Percentiles rank a stretch among this genome's conserved stretches.
These are phyloP conservation scores for Knoxia roxburghii DNA, from an alignment of 257 asterid genomes.

Conservation along the genomic window DNA sequence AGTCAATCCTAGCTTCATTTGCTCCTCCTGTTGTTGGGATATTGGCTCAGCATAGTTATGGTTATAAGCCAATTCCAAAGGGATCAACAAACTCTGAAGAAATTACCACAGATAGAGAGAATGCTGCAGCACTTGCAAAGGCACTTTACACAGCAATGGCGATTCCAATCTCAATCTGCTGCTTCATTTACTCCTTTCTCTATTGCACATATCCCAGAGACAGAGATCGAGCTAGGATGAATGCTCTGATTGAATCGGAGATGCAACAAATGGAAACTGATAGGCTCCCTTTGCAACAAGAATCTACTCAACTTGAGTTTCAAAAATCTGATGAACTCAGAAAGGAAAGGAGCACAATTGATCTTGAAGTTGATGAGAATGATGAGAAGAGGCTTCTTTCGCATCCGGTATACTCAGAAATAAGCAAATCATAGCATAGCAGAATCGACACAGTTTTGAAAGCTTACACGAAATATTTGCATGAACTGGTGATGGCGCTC, in stretches of 20 bases:
- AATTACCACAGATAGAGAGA: constrained; percentile 59
- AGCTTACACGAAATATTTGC: too few relatives aligned
- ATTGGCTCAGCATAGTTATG: constrained; percentile 59
- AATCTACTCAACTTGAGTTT: constrained; percentile 22
- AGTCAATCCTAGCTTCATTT: constrained; percentile 72
- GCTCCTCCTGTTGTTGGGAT: constrained; percentile 87
- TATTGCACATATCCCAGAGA: constrained; percentile 76
- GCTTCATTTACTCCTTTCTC: constrained; percentile 61
- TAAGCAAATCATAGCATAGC: constrained; percentile 16
- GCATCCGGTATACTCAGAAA: constrained; percentile 24
- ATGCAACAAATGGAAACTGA: constrained; percentile 43
- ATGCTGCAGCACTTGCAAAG: constrained; percentile 78
- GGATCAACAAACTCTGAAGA: constrained; percentile 33
- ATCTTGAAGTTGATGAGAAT: constrained; percentile 36
- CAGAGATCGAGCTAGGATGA: constrained; percentile 78
- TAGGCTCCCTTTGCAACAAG: constrained; percentile 22
- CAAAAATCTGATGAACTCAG: constrained; percentile 19
- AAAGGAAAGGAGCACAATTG: constrained; percentile 36
- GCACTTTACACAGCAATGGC: constrained; percentile 91
- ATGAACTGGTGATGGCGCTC: neutral
- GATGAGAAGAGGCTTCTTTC: constrained; percentile 50
- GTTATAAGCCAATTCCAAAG: constrained; percentile 52
- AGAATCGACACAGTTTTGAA: neutral
- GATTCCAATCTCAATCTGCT: constrained; percentile 65
- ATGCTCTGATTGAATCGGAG: constrained; percentile 51